These are phyloP conservation scores for Amaranthus cruentus DNA, from an alignment of 148 eudicot genomes.

Conservation along the genomic window DNA sequence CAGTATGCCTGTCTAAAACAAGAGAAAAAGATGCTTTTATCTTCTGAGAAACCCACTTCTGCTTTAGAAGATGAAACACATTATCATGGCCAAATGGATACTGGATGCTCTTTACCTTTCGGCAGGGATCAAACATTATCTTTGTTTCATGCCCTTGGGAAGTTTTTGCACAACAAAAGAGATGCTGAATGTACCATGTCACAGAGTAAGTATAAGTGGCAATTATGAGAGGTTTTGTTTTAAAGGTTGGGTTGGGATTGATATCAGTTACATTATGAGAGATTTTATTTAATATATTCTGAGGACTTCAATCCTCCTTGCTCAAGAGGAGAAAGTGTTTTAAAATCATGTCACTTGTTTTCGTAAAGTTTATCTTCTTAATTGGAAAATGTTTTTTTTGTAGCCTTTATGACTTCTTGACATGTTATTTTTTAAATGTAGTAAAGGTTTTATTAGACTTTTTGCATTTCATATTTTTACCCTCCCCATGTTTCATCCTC, in stretches of 20 bases:
- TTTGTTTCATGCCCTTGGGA: slow-evolving; percentile 92
- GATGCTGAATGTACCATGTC: slow-evolving; percentile 41
- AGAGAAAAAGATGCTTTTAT: slow-evolving; percentile 25
- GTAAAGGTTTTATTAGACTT: too few species aligned
- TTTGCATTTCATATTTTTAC: too few species aligned
- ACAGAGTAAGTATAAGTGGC: slow-evolving; percentile 42
- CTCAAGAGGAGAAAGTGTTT: neutral
- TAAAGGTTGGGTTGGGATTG: too few species aligned
- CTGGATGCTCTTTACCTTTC: slow-evolving; percentile 34
- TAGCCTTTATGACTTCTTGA: neutral
- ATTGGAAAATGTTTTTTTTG: neutral
- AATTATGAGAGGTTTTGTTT: neutral
- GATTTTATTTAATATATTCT: neutral
- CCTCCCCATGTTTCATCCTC: too few species aligned
- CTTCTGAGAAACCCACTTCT: slow-evolving; percentile 25
- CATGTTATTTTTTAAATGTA: too few species aligned
- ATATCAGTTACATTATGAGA: too few species aligned
- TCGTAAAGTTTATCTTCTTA: neutral
- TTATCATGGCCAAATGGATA: slow-evolving; percentile 26
- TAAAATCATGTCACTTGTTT: neutral
- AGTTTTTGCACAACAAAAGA: slow-evolving; percentile 96
- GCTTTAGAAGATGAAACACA: slow-evolving; percentile 31
- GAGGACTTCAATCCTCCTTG: neutral
- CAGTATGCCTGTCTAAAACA: slow-evolving; percentile 74
- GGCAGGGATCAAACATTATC: slow-evolving; percentile 95